Percentiles rank a stretch among this genome's conserved stretches.
Evolutionary conservation across 441 rosid genomes (phyloP).

Genomic region (Isatis lusitanica): DNA sequence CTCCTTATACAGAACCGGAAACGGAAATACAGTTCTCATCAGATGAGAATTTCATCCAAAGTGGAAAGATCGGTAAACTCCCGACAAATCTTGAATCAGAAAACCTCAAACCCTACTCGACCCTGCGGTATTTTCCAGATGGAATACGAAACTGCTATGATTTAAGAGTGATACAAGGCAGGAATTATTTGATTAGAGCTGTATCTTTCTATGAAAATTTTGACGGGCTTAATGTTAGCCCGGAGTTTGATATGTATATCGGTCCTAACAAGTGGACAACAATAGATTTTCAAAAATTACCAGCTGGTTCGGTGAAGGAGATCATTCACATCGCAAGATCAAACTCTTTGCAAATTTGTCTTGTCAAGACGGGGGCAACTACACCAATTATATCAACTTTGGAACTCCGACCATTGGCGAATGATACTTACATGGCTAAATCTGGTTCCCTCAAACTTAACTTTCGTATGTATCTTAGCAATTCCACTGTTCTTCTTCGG

Average conservation of each 20-base stretch:
- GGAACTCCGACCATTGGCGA: constrained; percentile 39
- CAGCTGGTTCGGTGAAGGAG: constrained; percentile 25
- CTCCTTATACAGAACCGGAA: constrained; percentile 18
- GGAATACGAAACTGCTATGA: constrained; percentile 48
- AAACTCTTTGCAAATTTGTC: constrained; percentile 39
- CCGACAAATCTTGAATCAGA: not conserved
- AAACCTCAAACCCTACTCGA: not conserved
- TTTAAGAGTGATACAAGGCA: constrained; percentile 22
- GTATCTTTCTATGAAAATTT: constrained; percentile 45
- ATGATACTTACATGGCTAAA: constrained; percentile 11
- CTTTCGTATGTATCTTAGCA: constrained; percentile 20
- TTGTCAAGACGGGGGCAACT: constrained; percentile 41
- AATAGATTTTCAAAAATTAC: constrained; percentile 21
- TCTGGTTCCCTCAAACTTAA: constrained; percentile 36
- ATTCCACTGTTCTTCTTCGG: constrained; percentile 10
- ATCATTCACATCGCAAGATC: constrained; percentile 37
- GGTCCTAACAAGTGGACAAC: constrained; percentile 43
- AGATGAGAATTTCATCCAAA: constrained; percentile 32
- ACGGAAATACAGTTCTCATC: constrained; percentile 33
- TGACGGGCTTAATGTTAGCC: constrained; percentile 22
- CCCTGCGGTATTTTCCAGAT: constrained; percentile 44
- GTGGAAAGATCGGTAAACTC: constrained; percentile 28
- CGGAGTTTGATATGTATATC: constrained; percentile 38
- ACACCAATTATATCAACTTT: constrained; percentile 48
- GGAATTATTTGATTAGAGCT: constrained; percentile 39